These are phyloP conservation scores for Sextonia rubra DNA, from an alignment of 164 flowering plant genomes.

Conservation along the genomic window DNA sequence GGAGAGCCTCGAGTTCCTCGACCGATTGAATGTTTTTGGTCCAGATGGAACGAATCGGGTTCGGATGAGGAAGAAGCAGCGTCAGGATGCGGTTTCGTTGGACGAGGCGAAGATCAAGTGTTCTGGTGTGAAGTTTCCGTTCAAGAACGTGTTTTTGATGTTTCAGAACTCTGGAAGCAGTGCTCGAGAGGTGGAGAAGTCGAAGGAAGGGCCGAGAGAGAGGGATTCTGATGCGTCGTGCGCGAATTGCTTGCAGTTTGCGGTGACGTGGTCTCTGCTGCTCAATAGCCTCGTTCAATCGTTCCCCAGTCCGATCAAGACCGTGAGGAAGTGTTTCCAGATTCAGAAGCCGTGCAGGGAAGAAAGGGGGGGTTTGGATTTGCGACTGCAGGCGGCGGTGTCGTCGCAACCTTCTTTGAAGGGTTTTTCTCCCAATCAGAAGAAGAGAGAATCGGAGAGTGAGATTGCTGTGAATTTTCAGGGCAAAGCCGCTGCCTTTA, in stretches of 20 bases:
- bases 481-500: constrained; percentile 17
- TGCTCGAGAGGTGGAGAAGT: constrained; percentile 15
- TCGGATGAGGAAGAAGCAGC: constrained; percentile 35
- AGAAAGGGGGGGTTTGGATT: constrained; percentile 14
- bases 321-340: constrained; percentile 46
- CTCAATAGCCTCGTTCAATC: constrained; percentile 52
- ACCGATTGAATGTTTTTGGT: constrained; percentile 9
- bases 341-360: constrained; percentile 38
- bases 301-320: constrained; percentile 50
- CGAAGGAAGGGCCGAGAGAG: constrained; percentile 33
- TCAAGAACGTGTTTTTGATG: constrained; percentile 46
- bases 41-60: constrained; percentile 10
- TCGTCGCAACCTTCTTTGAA: background rate
- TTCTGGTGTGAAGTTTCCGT: constrained; percentile 39
- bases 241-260: constrained; percentile 69
- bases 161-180: constrained; percentile 28
- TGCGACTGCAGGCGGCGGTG: background rate
- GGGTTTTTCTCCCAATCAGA: constrained; percentile 11
- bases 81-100: constrained; percentile 17
- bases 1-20: constrained; percentile 11
- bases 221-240: constrained; percentile 37
- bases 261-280: constrained; percentile 61
- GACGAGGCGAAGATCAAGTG: constrained; percentile 50
- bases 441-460: constrained; percentile 20
- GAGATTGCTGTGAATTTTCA: constrained; percentile 14